Base-by-base conservation (phyloP, 305 asterid species). In the Vinca major region DNA sequence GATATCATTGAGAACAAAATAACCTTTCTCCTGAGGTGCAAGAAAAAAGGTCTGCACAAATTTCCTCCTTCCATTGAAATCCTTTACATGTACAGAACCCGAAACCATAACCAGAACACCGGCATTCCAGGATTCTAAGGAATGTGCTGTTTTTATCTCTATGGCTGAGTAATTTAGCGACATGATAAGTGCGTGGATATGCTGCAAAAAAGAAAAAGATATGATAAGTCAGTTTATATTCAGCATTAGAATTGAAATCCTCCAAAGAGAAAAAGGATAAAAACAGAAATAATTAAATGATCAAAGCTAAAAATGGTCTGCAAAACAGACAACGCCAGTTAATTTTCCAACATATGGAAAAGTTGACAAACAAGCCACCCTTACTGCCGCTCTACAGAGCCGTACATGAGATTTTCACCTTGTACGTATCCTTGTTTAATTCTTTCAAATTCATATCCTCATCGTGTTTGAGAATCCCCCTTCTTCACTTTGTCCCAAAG, bases 51-150 rank as follows among this genome's bases (percentile, higher is more conserved):
- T 91, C 71, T 94, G 98, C 70, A 87, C 88, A 65, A 94, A 94
- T 77, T 91, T 85, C 85, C 90, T 88, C 83, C 87, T 83, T 71
- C 85, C 89, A 63, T 50, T 81, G 84, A 78, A 85, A 77, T 79
- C 87, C 80, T 86, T 88, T 14, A 77, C 40, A 50, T 69, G 81
- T 73, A 88, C 89, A 63, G 91, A 84, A 73, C 99, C 99, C 0
- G 97, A 85, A 67, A 88, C 97, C 95, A 94, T 86, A 83, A 91
- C 97, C n/a, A 94, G 82, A 71, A 94, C 96, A 74, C 98, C 99
- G 40, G 89, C 82, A 67, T 83, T 89, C 98, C 97, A 91, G 52
- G 99, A 94, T 71, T 89, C 96, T 73, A 94, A 79, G 63, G 98
- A 91, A 80, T 94, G 89, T 26, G 90, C 90, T 17, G 97, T 86